Percentiles rank a stretch among this genome's conserved stretches.
phyloP scores from a whole-genome alignment of 2,329 filamentous ascomycete genomes.

The Beauveria scarabaeidicola region DNA sequence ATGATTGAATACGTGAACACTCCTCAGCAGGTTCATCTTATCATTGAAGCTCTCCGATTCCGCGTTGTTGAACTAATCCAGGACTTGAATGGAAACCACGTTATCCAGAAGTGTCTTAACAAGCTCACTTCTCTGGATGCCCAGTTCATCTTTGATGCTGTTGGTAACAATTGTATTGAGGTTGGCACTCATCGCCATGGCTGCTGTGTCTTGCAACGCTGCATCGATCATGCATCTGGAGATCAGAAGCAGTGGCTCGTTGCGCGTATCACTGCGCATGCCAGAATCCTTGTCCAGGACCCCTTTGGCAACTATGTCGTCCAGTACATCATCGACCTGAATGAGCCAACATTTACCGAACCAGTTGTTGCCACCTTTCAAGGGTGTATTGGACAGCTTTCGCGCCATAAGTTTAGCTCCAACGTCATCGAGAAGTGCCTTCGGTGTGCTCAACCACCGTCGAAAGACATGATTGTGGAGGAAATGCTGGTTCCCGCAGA shows the following conservation, averaged over 20 bases:
- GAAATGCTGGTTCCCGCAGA: constrained; percentile 69
- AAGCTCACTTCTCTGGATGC: constrained; percentile 77
- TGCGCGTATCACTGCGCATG: constrained; percentile 75
- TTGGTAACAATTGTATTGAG: constrained; percentile 75
- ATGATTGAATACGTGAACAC: constrained; percentile 98
- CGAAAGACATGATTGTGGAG: constrained; percentile 73
- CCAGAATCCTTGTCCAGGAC: constrained; percentile 85
- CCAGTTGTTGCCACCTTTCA: constrained; percentile 77
- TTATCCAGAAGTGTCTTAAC: constrained; percentile 98
- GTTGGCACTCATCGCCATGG: constrained; percentile 96
- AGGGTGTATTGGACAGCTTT: constrained; percentile 61
- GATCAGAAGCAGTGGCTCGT: constrained; percentile 84
- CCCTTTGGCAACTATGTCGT: constrained; percentile 98
- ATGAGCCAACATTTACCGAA: constrained; percentile 79
- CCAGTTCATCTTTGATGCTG: constrained; percentile 94
- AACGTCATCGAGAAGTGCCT: constrained; percentile 97
- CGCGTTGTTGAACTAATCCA: constrained; percentile 92
- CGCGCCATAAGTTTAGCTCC: constrained; percentile 97
- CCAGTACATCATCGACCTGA: constrained; percentile 95
- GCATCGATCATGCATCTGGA: constrained; percentile 92
- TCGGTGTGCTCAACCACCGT: constrained; percentile 67
- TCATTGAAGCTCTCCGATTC: constrained; percentile 74
- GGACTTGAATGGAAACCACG: constrained; percentile 96
- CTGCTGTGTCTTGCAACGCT: constrained; percentile 95
- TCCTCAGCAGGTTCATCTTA: constrained; percentile 72